Conservation (phyloP, 257 asterid genomes). For the Solanum acaule region DNA sequence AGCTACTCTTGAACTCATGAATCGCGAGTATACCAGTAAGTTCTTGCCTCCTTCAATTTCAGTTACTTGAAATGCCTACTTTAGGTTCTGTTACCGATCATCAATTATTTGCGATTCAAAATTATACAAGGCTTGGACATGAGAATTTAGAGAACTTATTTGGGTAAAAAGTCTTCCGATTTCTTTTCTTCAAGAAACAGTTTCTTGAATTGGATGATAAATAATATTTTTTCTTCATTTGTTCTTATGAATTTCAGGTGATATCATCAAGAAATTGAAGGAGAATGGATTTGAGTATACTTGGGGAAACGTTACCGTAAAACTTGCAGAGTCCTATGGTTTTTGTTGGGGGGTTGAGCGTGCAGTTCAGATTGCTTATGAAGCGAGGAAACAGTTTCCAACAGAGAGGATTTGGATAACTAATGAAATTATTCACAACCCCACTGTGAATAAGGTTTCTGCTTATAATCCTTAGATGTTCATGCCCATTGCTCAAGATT, state of each 20-base stretch:
- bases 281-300: slow-evolving; percentile 72
- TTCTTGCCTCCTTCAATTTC: background rate
- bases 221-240: background rate
- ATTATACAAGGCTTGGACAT: background rate
- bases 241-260: slow-evolving; percentile 49
- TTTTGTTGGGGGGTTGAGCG: slow-evolving; percentile 99
- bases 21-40: slow-evolving; percentile 79
- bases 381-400: slow-evolving; percentile 86
- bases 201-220: background rate
- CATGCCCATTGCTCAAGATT: background rate
- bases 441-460: slow-evolving; percentile 82
- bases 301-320: slow-evolving; percentile 87
- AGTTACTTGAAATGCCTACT: background rate
- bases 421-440: slow-evolving; percentile 91
- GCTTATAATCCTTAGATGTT: background rate
- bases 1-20: slow-evolving; percentile 73
- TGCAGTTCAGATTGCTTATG: slow-evolving; percentile 97
- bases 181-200: background rate
- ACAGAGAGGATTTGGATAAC: slow-evolving; percentile 85
- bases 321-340: slow-evolving; percentile 93
- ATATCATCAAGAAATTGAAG: slow-evolving; percentile 70
- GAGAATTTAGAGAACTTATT: background rate
- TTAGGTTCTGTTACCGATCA: background rate
- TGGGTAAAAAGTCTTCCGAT: background rate
- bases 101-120: background rate